A percentile compares a stretch with the other conserved stretches of the same genome.
Evolutionary conservation across 2,329 filamentous ascomycete genomes (phyloP).

Genomic region (Ploettnerulaceae sp.): DNA sequence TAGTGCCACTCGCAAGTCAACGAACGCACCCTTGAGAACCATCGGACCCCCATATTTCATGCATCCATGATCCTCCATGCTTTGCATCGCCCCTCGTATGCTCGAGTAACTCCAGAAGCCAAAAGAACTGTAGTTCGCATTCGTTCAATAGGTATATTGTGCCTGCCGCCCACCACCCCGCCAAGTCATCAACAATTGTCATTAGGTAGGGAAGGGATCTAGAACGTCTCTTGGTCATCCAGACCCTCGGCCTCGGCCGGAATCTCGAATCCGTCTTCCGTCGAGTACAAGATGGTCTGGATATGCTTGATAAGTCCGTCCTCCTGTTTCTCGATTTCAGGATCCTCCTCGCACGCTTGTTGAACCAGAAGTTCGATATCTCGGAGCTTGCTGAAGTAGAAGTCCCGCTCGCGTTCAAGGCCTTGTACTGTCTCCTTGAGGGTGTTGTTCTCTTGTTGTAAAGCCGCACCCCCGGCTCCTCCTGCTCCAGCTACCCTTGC

Average conservation of each 20-base stretch:
- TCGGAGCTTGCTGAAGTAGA: constrained; percentile 97
- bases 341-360: constrained; percentile 86
- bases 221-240: constrained; percentile 80
- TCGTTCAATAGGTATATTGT: constrained; percentile 7
- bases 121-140: constrained; percentile 22
- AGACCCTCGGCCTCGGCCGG: constrained; percentile 64
- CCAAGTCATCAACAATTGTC: constrained; percentile 23
- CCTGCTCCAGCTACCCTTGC: constrained; percentile 41
- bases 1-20: constrained; percentile 16
- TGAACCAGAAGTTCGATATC: constrained; percentile 96
- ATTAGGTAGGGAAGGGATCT: constrained; percentile 20
- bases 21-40: constrained; percentile 18
- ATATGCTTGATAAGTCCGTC: constrained; percentile 91
- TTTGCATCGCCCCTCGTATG: constrained; percentile 21
- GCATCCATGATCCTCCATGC: constrained; percentile 27
- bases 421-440: constrained; percentile 95
- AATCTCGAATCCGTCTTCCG: constrained; percentile 89
- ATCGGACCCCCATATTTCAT: constrained; percentile 15
- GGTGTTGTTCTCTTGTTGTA: constrained; percentile 80
- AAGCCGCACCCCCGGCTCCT: constrained; percentile 60
- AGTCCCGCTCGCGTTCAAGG: constrained; percentile 92
- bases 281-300: constrained; percentile 94
- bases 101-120: constrained; percentile 26
- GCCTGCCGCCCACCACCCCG: constrained; percentile 11
- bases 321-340: constrained; percentile 90